Evolutionary conservation across 306 rosid species (phyloP).

Genomic region (Crataegus laevigata): DNA sequence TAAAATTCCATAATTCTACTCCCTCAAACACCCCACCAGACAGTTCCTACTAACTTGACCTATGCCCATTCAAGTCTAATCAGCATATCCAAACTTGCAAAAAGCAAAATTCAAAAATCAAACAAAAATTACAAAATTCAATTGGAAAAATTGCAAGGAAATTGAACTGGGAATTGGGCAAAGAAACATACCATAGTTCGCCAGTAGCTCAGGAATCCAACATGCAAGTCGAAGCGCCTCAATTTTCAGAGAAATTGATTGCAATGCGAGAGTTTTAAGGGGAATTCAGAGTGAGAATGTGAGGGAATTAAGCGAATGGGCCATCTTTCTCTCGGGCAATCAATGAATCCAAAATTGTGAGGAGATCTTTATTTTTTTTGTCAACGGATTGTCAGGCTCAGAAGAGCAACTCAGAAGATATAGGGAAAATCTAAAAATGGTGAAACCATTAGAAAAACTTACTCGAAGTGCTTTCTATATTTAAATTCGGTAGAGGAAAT

Average conservation of each 20-base stretch:
- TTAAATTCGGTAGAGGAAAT: too few relatives aligned
- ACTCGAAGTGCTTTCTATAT: too few relatives aligned
- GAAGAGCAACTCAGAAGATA: too few relatives aligned
- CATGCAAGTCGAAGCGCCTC: background rate
- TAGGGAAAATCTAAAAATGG: too few relatives aligned
- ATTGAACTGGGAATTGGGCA: background rate
- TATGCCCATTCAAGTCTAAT: background rate
- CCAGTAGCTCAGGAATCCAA: background rate
- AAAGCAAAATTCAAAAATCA: too few relatives aligned
- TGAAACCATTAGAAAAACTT: too few relatives aligned
- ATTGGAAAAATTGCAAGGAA: background rate
- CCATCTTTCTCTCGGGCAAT: background rate
- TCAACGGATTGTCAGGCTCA: too few relatives aligned
- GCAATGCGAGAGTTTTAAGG: background rate
- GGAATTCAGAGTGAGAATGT: background rate
- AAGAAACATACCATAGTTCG: constrained; percentile 2
- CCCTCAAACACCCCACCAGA: background rate
- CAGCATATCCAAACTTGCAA: background rate
- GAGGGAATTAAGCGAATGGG: background rate
- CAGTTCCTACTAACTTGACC: background rate
- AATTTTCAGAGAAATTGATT: background rate
- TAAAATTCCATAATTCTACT: background rate
- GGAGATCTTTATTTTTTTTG: too few relatives aligned
- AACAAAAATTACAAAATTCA: background rate
- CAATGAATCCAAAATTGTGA: background rate